phyloP scores from a whole-genome alignment of 139 green algal genomes.

The Zygnema cylindricum region DNA sequence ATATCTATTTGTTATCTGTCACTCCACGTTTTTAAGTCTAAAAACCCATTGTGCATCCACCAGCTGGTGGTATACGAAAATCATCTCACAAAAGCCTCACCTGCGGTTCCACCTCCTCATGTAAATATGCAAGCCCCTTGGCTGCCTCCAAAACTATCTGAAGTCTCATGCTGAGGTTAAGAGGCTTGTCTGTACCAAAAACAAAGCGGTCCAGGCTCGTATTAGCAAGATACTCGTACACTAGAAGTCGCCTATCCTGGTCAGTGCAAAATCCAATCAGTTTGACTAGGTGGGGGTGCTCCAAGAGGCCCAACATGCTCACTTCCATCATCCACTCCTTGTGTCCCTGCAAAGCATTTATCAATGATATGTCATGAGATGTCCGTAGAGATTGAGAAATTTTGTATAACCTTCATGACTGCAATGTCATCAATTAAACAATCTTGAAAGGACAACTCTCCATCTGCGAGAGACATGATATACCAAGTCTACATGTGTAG shows the following conservation, averaged over 20 bases:
- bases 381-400: no score
- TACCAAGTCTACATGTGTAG: no score
- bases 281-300: constrained; percentile 57
- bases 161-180: constrained; percentile 25
- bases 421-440: no score
- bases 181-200: background rate
- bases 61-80: no score
- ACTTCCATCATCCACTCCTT: constrained; percentile 58
- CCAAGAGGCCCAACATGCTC: constrained; percentile 12
- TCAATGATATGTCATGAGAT: no score
- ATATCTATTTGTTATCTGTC: no score
- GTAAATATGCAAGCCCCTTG: constrained; percentile 30
- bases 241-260: constrained; percentile 44
- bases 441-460: no score
- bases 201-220: constrained; percentile 37
- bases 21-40: no score
- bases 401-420: no score
- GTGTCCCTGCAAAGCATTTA: constrained; percentile 51
- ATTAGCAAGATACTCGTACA: constrained; percentile 59
- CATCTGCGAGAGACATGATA: no score
- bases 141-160: constrained; percentile 33
- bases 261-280: constrained; percentile 56
- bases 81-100: no score
- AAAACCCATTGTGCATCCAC: no score
- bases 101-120: constrained; percentile 21